phyloP scores from a whole-genome alignment of 192 early-diverging fungal species.

The Dispira simplex region DNA sequence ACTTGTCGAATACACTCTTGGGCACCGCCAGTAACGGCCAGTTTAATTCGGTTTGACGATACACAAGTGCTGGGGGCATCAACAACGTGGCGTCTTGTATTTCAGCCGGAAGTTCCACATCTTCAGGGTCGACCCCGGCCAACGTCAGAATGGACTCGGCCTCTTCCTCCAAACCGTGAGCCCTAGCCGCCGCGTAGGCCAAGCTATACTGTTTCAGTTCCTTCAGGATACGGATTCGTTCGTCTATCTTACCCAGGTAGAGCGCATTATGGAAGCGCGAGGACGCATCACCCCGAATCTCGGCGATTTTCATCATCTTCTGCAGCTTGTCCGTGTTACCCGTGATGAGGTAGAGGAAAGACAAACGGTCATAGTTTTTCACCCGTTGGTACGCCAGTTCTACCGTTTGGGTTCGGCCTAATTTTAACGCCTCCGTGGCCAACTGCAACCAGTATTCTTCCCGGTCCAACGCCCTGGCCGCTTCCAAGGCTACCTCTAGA shows the following conservation, averaged over 20 bases:
- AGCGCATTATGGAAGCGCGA: conserved; percentile 87
- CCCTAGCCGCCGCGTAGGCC: conserved; percentile 85
- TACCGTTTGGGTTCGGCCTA: conserved; percentile 72
- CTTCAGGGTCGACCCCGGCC: conserved; percentile 50
- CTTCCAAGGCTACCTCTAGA: conserved; percentile 88
- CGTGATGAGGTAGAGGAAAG: conserved; percentile 88
- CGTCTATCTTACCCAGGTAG: conserved; percentile 83
- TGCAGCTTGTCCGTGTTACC: conserved; percentile 83
- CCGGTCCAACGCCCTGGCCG: conserved; percentile 78
- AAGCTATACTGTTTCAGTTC: conserved; percentile 83
- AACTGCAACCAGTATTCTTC: conserved; percentile 85
- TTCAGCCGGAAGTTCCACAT: conserved; percentile 29
- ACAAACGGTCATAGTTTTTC: conserved; percentile 84
- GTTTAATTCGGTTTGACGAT: conserved; percentile 59
- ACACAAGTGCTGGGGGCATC: conserved; percentile 51
- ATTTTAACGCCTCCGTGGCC: conserved; percentile 72
- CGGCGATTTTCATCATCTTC: conserved; percentile 92
- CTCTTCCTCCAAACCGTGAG: conserved; percentile 73
- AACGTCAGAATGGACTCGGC: conserved; percentile 66
- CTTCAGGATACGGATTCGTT: conserved; percentile 66
- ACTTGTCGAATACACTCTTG: conserved; percentile 72
- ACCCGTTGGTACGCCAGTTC: conserved; percentile 84
- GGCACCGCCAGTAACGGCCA: conserved; percentile 85
- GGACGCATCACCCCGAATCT: conserved; percentile 69
- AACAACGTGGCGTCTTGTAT: conserved; percentile 35